Evolutionary conservation across 2,329 filamentous ascomycete genomes (phyloP).

Genomic region (Neopestalotiopsis sp.): DNA sequence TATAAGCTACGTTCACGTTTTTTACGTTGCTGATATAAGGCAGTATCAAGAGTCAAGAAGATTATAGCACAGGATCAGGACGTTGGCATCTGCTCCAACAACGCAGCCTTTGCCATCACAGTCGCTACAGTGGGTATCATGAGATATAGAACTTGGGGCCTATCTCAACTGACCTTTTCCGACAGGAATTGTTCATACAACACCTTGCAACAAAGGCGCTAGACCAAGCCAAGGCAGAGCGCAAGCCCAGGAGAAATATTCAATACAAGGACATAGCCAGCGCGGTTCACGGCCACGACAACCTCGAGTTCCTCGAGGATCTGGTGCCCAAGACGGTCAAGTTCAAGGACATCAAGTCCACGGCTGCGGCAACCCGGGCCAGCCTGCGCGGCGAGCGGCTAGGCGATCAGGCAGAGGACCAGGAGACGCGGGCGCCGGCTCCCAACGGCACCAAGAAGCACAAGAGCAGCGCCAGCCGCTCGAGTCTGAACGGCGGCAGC

Average conservation of each 20-base stretch:
- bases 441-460: constrained; percentile 44
- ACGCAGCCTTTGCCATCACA: constrained; percentile 92
- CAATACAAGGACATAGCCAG: constrained; percentile 94
- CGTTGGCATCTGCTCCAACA: constrained; percentile 85
- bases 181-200: constrained; percentile 91
- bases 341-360: constrained; percentile 78
- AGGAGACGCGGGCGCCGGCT: constrained; percentile 20
- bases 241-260: constrained; percentile 90
- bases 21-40: constrained; percentile 17
- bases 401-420: constrained; percentile 31
- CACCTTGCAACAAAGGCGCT: constrained; percentile 85
- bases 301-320: constrained; percentile 93
- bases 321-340: constrained; percentile 86
- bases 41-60: constrained; percentile 95
- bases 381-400: constrained; percentile 50
- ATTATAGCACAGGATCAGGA: constrained; percentile 91
- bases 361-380: constrained; percentile 56
- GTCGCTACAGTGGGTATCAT: constrained; percentile 73
- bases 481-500: constrained; percentile 31
- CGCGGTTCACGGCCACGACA: constrained; percentile 86
- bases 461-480: constrained; percentile 35
- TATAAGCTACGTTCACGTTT: background rate
- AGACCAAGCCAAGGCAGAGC: constrained; percentile 87
- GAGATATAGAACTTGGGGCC: background rate
- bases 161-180: background rate